These are phyloP conservation scores for Cercophora sp. DNA, from an alignment of 495 filamentous ascomycete species.

Conservation along the genomic window DNA sequence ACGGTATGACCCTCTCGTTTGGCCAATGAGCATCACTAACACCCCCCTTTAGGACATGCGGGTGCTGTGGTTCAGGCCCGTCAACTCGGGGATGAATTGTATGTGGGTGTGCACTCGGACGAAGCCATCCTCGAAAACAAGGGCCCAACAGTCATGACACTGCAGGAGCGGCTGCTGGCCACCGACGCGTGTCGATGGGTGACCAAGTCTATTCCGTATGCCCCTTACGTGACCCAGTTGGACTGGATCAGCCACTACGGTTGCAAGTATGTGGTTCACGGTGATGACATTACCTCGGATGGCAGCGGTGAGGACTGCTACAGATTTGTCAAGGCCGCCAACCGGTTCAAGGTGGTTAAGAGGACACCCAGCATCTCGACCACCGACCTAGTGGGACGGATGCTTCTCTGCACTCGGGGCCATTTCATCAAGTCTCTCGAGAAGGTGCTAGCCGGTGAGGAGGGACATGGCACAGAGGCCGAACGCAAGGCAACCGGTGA, in stretches of 20 bases:
- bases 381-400: conserved; percentile 92
- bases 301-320: conserved; percentile 92
- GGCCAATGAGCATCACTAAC: background rate
- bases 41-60: conserved; percentile 66
- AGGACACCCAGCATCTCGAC: conserved; percentile 96
- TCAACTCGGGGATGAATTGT: conserved; percentile 74
- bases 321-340: conserved; percentile 87
- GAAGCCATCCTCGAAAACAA: conserved; percentile 94
- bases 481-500: conserved; percentile 59
- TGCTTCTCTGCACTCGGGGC: conserved; percentile 86
- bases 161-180: conserved; percentile 85
- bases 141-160: conserved; percentile 94
- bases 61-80: conserved; percentile 84
- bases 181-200: conserved; percentile 95
- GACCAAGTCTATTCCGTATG: conserved; percentile 72
- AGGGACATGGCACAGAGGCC: conserved; percentile 63
- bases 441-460: conserved; percentile 60
- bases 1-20: conserved; percentile 51
- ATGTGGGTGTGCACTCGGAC: conserved; percentile 91
- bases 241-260: conserved; percentile 93
- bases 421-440: conserved; percentile 81
- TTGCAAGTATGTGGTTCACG: conserved; percentile 92
- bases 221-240: conserved; percentile 91
- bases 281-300: conserved; percentile 96
- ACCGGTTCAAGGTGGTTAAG: conserved; percentile 89